These are phyloP conservation scores for Coemansia nantahalensis DNA, from an alignment of 192 early-diverging fungal species.

Conservation along the genomic window DNA sequence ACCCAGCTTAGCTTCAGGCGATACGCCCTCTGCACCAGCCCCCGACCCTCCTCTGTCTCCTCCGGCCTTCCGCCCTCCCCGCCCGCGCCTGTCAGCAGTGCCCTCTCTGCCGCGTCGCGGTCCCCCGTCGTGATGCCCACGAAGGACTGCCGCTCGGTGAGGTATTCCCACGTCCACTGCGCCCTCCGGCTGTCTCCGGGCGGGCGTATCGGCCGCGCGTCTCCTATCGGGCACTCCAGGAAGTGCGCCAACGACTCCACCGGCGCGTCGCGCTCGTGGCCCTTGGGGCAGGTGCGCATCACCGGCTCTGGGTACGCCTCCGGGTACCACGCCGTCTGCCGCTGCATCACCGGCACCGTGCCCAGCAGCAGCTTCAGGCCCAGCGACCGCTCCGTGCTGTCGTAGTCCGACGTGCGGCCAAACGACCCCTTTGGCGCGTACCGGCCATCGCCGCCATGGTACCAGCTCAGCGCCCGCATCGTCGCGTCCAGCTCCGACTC, in stretches of 20 bases:
- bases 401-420: too few relatives aligned
- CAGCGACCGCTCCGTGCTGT: not conserved
- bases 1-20: not conserved
- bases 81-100: too few relatives aligned
- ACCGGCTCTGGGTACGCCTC: conserved; percentile 4
- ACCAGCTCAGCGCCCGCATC: too few relatives aligned
- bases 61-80: too few relatives aligned
- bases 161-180: not conserved
- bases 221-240: not conserved
- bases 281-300: not conserved
- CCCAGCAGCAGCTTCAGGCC: not conserved
- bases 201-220: not conserved
- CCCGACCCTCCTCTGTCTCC: not conserved
- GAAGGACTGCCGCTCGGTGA: not conserved
- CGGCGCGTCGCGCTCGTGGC: not conserved
- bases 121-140: not conserved
- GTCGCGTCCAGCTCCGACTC: too few relatives aligned
- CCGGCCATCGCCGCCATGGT: too few relatives aligned
- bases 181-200: not conserved
- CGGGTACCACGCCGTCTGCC: conserved; percentile 3
- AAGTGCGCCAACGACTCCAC: not conserved
- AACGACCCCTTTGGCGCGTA: too few relatives aligned
- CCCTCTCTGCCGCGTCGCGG: not conserved
- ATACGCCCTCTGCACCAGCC: not conserved
- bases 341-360: conserved; percentile 2